phyloP scores from a whole-genome alignment of 2,329 filamentous ascomycete species.

The Helicocarpus griseus region DNA sequence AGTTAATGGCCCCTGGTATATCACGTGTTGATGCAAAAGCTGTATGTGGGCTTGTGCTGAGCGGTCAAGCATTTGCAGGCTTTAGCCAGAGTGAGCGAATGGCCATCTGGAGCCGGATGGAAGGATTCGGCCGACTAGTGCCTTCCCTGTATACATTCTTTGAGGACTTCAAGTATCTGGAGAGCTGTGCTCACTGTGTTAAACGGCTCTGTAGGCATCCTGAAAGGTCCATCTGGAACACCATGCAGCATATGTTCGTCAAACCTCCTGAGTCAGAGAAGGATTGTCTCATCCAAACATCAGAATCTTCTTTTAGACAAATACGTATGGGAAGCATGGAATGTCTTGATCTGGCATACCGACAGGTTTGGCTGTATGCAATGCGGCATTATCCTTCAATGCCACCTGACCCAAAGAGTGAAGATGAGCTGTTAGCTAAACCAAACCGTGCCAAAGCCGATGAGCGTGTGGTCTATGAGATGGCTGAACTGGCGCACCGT shows the following conservation, averaged over 20 bases:
- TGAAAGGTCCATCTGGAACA: neutral
- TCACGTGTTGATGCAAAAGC: conserved; percentile 7
- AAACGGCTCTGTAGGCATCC: neutral
- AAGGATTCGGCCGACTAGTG: conserved; percentile 11
- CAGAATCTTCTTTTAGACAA: neutral
- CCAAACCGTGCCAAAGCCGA: neutral
- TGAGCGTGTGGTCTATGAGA: neutral
- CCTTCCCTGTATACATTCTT: conserved; percentile 17
- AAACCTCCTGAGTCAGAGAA: neutral
- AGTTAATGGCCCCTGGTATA: conserved; percentile 14
- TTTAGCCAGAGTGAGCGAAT: conserved; percentile 12
- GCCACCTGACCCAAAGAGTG: neutral
- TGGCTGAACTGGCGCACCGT: neutral
- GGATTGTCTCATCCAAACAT: conserved; percentile 1
- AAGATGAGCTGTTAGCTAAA: conserved; percentile 1
- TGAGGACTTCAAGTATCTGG: conserved; percentile 9
- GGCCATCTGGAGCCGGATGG: conserved; percentile 8
- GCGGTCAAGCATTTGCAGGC: conserved; percentile 11
- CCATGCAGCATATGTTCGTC: neutral
- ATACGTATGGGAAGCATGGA: neutral
- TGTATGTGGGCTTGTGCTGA: conserved; percentile 12
- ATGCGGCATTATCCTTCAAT: neutral
- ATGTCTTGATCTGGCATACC: neutral
- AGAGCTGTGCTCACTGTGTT: conserved; percentile 1
- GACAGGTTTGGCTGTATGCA: conserved; percentile 4